Percentiles rank a stretch among this genome's conserved stretches.
phyloP scores from a whole-genome alignment of 805 yeast species.

The Monosporozyma aquatica region DNA sequence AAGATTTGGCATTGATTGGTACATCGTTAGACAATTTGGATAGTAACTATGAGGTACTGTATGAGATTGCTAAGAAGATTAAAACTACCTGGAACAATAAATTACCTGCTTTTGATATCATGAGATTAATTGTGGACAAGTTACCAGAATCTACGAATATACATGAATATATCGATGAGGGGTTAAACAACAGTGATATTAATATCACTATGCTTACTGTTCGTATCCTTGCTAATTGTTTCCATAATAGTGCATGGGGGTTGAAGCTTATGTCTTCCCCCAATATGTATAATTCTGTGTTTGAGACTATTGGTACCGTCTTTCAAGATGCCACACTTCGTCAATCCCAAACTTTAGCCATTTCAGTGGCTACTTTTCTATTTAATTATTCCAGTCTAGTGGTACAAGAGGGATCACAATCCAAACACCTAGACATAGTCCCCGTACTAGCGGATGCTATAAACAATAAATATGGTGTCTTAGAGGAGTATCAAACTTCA shows the following conservation, averaged over 20 bases:
- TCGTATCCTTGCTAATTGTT: slow-evolving; percentile 48
- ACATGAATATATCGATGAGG: slow-evolving; percentile 35
- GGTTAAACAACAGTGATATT: slow-evolving; percentile 27
- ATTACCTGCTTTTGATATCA: slow-evolving; percentile 51
- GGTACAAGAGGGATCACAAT: slow-evolving; percentile 20
- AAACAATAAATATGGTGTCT: slow-evolving; percentile 22
- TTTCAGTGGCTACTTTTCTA: slow-evolving; percentile 42
- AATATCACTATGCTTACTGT: slow-evolving; percentile 42
- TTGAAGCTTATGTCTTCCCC: slow-evolving; percentile 31
- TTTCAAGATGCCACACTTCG: slow-evolving; percentile 19
- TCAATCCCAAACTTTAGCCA: slow-evolving; percentile 27
- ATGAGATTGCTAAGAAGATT: slow-evolving; percentile 32
- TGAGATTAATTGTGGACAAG: slow-evolving; percentile 41
- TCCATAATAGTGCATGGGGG: slow-evolving; percentile 41
- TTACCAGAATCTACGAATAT: slow-evolving; percentile 34
- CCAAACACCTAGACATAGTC: slow-evolving; percentile 18
- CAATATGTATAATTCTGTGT: slow-evolving; percentile 33
- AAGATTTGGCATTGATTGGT: slow-evolving; percentile 28
- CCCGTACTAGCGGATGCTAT: slow-evolving; percentile 27
- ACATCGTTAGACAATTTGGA: slow-evolving; percentile 25
- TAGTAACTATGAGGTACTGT: slow-evolving; percentile 29
- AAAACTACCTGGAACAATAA: slow-evolving; percentile 41
- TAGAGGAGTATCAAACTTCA: slow-evolving; percentile 30
- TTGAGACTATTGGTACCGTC: slow-evolving; percentile 29
- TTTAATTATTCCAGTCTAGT: slow-evolving; percentile 40